Evolutionary conservation across 108 stramenopile species (phyloP).

Genomic region (Bacterosira constricta): DNA sequence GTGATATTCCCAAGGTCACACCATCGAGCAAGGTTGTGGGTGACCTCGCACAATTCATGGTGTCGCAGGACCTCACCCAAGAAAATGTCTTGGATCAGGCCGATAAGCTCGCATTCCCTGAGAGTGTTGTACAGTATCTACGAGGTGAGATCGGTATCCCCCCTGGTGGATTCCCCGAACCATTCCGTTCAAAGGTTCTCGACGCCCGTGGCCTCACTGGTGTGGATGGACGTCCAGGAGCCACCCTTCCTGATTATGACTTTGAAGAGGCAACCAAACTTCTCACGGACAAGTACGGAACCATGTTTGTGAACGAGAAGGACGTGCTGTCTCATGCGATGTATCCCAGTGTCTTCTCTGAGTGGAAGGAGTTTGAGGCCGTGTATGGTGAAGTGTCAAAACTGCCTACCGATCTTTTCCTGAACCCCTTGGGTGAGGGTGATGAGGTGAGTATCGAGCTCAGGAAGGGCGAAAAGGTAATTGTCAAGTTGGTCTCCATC

Average conservation of each 20-base stretch:
- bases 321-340: conserved; percentile 88
- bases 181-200: conserved; percentile 69
- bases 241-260: conserved; percentile 62
- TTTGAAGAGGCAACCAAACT: conserved; percentile 56
- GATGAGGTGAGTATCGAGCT: conserved; percentile 81
- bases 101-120: conserved; percentile 72
- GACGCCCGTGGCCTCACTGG: conserved; percentile 55
- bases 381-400: conserved; percentile 74
- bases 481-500: conserved; percentile 63
- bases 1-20: conserved; percentile 89
- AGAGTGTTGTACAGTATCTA: conserved; percentile 82
- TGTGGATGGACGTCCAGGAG: conserved; percentile 76
- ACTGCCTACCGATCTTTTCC: conserved; percentile 86
- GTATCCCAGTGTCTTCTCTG: conserved; percentile 88
- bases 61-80: conserved; percentile 61
- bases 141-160: conserved; percentile 71
- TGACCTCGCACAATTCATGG: conserved; percentile 88
- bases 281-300: conserved; percentile 60
- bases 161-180: conserved; percentile 85
- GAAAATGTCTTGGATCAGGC: conserved; percentile 65
- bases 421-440: conserved; percentile 86
- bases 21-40: conserved; percentile 87
- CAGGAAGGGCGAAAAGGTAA: conserved; percentile 56
- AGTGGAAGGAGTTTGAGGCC: conserved; percentile 74
- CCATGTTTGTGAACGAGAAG: conserved; percentile 64